These are phyloP conservation scores for Eucalyptus fibrosa DNA, from an alignment of 345 rosid species.

Conservation along the genomic window DNA sequence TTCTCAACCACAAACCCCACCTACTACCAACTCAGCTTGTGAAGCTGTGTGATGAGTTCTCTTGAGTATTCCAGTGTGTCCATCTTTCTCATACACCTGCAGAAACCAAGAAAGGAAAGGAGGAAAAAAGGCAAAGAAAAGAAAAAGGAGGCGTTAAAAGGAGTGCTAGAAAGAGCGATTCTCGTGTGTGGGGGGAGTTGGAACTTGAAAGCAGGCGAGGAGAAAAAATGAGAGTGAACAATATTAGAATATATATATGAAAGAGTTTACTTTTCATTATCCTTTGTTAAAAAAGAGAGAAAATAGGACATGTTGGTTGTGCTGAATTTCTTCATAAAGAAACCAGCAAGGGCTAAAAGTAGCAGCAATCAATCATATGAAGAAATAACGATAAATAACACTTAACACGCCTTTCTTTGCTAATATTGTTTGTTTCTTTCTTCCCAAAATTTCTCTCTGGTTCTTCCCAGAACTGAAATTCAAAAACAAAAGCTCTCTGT, in stretches of 20 bases:
- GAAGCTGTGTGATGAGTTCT: constrained; percentile 11
- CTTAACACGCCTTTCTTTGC: not conserved
- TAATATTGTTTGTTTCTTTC: not conserved
- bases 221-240: not conserved
- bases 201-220: constrained; percentile 10
- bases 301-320: not conserved
- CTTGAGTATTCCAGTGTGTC: not conserved
- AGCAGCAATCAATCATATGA: not conserved
- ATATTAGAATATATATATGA: not conserved
- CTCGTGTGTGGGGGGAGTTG: not conserved
- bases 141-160: constrained; percentile 5
- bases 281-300: not conserved
- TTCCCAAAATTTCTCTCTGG: not conserved
- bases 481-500: not conserved
- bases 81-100: constrained; percentile 35
- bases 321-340: constrained; percentile 28
- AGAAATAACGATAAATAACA: not conserved
- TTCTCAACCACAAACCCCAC: constrained; percentile 44
- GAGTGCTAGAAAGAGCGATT: constrained; percentile 28
- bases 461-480: not conserved
- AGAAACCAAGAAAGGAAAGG: constrained; percentile 4
- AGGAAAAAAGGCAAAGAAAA: not conserved
- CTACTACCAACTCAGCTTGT: constrained; percentile 18
- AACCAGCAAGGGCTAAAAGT: not conserved
- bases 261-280: not conserved